phyloP scores from a whole-genome alignment of 2,329 filamentous ascomycete species.

The Monosporascus sp. region DNA sequence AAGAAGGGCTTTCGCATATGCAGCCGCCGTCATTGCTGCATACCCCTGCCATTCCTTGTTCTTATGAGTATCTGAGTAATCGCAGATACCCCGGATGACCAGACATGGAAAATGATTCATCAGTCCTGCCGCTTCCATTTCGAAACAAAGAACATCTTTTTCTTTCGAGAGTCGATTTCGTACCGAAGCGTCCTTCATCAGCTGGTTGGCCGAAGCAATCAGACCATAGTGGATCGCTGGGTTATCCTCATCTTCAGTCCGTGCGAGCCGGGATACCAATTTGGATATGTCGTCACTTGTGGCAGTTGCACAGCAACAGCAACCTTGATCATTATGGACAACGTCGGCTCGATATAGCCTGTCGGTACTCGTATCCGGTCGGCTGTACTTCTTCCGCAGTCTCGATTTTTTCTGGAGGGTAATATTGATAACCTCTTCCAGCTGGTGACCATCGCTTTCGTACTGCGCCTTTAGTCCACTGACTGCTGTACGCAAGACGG shows the following conservation, averaged over 20 bases:
- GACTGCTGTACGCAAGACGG: constrained; percentile 10
- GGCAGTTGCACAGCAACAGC: constrained; percentile 5
- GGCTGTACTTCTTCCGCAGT: too few relatives aligned
- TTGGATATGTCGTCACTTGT: constrained; percentile 9
- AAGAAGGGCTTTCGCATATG: constrained; percentile 13
- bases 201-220: constrained; percentile 19
- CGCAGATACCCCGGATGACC: constrained; percentile 20
- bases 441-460: constrained; percentile 8
- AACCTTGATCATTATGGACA: too few relatives aligned
- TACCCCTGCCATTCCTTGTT: constrained; percentile 20
- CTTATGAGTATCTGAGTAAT: constrained; percentile 21
- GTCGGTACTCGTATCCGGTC: too few relatives aligned
- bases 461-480: constrained; percentile 9
- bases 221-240: constrained; percentile 19
- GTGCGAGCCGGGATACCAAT: not conserved
- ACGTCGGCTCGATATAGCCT: too few relatives aligned
- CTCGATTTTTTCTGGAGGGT: too few relatives aligned
- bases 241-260: constrained; percentile 1
- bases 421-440: constrained; percentile 9
- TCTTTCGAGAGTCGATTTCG: constrained; percentile 10
- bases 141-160: constrained; percentile 9
- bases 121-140: constrained; percentile 14
- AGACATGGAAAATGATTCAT: constrained; percentile 21
- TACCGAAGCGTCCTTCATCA: constrained; percentile 15
- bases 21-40: constrained; percentile 12